Base-by-base conservation (phyloP, 1,139 yeast species). In the Sugiyamaella paludigena region DNA sequence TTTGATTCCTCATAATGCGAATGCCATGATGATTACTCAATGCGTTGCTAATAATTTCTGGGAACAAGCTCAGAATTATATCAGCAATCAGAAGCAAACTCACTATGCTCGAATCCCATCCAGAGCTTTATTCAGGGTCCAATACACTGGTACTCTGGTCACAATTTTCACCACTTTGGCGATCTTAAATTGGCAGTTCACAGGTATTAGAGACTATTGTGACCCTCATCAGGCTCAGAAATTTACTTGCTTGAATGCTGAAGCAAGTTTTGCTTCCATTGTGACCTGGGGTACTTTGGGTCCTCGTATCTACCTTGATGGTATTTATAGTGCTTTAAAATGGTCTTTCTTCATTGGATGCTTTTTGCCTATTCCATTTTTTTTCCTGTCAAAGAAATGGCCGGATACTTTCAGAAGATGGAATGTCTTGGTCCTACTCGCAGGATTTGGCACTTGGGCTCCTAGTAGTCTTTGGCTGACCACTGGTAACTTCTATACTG, bases 1-100 rank as follows among this genome's bases (percentile, higher is more conserved):
- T 57, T 80, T 83, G 19, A 58, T 80, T 45, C 84, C 84, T 36
- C 84, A 84, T 52, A 79, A 81, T 53, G 84, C 83, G 39, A 67
- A 73, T 49, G 85, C 86, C 3, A 66, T 80, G 58, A 80, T 77
- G 74, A 73, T 76, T 45, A 67, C 79, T 42, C 80, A 79, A 63
- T 78, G 81, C 1, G 71, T 72, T 52, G 87, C 76, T 58, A 80
- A 79, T 59, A 80, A 79, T 60, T 59, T 80, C 77, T 65, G 79
- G 78, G 9, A 84, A 78, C 66, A 84, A 83, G 84, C 84, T 16
- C 50, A 44, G 31, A 53, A 55, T 50, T 54, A 52, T 44, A 48
- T 57, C 6, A 84, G 81, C 64, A 84, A 79, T 58, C 79, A 79
- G 64, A 81, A 81, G 62, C 62, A 76, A 67, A 83, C 77, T 2